These are phyloP conservation scores for Pisolithus tinctorius DNA, from an alignment of 768 basidiomycete genomes.

Conservation along the genomic window DNA sequence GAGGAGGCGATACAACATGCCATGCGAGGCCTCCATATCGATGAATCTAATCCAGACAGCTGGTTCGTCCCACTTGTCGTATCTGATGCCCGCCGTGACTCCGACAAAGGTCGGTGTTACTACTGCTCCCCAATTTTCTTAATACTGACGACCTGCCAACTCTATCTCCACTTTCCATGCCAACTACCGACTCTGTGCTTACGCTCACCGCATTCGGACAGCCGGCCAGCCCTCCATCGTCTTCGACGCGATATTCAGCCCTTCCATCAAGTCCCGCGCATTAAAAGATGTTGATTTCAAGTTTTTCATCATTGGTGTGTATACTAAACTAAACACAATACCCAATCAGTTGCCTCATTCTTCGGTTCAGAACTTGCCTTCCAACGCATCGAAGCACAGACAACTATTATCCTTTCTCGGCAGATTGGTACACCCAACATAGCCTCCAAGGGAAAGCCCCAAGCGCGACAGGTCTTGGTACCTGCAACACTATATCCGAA, in stretches of 20 bases:
- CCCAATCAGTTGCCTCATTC: conserved; percentile 10
- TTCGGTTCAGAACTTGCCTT: conserved; percentile 51
- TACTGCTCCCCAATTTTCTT: conserved; percentile 4
- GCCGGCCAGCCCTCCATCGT: conserved; percentile 66
- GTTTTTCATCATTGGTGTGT: conserved; percentile 60
- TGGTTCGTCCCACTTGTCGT: conserved; percentile 71
- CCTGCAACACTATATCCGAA: conserved; percentile 37
- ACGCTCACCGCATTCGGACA: conserved; percentile 20
- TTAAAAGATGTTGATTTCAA: conserved; percentile 62
- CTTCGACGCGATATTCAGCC: conserved; percentile 66
- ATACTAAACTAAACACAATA: neutral
- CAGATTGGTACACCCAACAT: conserved; percentile 73
- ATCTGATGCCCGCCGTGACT: conserved; percentile 54
- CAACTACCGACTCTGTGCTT: neutral
- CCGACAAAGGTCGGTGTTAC: conserved; percentile 57
- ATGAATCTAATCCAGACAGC: conserved; percentile 32
- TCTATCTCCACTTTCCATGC: conserved; percentile 11
- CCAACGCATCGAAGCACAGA: conserved; percentile 60
- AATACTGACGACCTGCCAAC: neutral
- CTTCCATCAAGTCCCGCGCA: conserved; percentile 50
- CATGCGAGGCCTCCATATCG: conserved; percentile 43
- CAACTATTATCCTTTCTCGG: conserved; percentile 54
- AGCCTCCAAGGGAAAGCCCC: conserved; percentile 62
- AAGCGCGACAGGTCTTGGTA: conserved; percentile 50
- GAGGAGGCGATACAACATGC: conserved; percentile 55